Conservation (phyloP, 495 filamentous ascomycete genomes). For the Penicillium psychrofluorescens region DNA sequence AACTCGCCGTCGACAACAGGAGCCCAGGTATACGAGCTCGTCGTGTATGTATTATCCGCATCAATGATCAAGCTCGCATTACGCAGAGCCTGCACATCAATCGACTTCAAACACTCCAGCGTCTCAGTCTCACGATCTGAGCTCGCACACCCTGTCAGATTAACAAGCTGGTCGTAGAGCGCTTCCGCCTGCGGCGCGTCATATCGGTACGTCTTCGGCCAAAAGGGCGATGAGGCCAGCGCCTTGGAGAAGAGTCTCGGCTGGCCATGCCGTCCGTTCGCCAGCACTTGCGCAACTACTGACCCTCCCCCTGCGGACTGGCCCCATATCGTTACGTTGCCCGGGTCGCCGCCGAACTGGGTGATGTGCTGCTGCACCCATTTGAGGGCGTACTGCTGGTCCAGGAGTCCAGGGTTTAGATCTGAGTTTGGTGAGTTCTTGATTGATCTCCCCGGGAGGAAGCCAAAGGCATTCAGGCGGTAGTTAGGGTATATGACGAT, state of each 20-base stretch:
- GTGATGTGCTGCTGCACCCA: slow-evolving; percentile 49
- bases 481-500: slow-evolving; percentile 48
- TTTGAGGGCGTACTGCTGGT: slow-evolving; percentile 43
- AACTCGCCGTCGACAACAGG: slow-evolving; percentile 54
- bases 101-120: slow-evolving; percentile 41
- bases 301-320: slow-evolving; percentile 50
- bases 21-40: slow-evolving; percentile 49
- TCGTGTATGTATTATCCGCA: slow-evolving; percentile 41
- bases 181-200: slow-evolving; percentile 41
- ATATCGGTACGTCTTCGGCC: slow-evolving; percentile 51
- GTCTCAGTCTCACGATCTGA: slow-evolving; percentile 16
- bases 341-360: slow-evolving; percentile 44
- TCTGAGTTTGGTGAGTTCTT: slow-evolving; percentile 38
- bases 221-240: slow-evolving; percentile 54
- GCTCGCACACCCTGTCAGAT: slow-evolving; percentile 38
- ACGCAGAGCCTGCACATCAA: slow-evolving; percentile 42
- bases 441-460: slow-evolving; percentile 47
- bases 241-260: slow-evolving; percentile 43
- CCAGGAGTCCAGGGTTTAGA: slow-evolving; percentile 41
- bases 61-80: slow-evolving; percentile 39
- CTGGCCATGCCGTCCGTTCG: slow-evolving; percentile 27
- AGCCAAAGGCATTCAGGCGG: slow-evolving; percentile 52
- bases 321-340: slow-evolving; percentile 45
- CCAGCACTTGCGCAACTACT: slow-evolving; percentile 49
- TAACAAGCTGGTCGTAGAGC: slow-evolving; percentile 37